Percentiles rank a stretch among this genome's conserved stretches.
phyloP scores from a whole-genome alignment of 106 monocot genomes.

The Chionographis japonica region DNA sequence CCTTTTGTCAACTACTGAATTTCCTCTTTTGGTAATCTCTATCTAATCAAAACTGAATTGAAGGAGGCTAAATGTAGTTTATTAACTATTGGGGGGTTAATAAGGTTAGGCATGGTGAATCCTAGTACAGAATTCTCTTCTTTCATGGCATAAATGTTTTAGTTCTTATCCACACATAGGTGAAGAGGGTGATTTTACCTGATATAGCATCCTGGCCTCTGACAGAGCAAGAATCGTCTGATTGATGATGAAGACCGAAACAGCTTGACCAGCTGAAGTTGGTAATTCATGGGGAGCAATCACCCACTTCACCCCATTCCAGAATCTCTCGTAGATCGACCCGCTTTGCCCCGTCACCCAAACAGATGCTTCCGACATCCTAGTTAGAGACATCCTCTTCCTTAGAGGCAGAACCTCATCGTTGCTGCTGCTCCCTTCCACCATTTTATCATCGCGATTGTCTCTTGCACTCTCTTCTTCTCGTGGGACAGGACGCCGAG shows the following conservation, averaged over 20 bases:
- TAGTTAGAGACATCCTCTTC: slow-evolving; percentile 60
- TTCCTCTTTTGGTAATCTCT: too few species aligned
- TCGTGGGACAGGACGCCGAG: neutral
- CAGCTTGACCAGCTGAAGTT: slow-evolving; percentile 41
- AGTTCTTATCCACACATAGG: too few species aligned
- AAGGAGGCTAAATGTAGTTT: too few species aligned
- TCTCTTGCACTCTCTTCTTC: neutral
- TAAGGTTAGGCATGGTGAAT: too few species aligned
- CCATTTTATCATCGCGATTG: slow-evolving; percentile 2
- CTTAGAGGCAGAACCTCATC: slow-evolving; percentile 53
- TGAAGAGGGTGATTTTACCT: slow-evolving; percentile 28
- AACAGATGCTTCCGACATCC: slow-evolving; percentile 74
- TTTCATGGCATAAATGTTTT: too few species aligned
- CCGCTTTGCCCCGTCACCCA: slow-evolving; percentile 94
- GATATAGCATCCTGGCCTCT: slow-evolving; percentile 60
- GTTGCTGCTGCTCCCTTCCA: slow-evolving; percentile 4
- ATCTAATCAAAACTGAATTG: too few species aligned
- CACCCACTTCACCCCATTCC: slow-evolving; percentile 92
- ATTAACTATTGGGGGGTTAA: too few species aligned
- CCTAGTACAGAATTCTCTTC: too few species aligned
- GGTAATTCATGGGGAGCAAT: slow-evolving; percentile 88
- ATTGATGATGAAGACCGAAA: slow-evolving; percentile 63
- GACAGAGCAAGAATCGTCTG: slow-evolving; percentile 76
- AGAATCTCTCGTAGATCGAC: slow-evolving; percentile 91
- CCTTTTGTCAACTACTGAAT: too few species aligned